Evolutionary conservation across 2,329 filamentous ascomycete genomes (phyloP).

Genomic region (Pseudogymnoascus sp.): DNA sequence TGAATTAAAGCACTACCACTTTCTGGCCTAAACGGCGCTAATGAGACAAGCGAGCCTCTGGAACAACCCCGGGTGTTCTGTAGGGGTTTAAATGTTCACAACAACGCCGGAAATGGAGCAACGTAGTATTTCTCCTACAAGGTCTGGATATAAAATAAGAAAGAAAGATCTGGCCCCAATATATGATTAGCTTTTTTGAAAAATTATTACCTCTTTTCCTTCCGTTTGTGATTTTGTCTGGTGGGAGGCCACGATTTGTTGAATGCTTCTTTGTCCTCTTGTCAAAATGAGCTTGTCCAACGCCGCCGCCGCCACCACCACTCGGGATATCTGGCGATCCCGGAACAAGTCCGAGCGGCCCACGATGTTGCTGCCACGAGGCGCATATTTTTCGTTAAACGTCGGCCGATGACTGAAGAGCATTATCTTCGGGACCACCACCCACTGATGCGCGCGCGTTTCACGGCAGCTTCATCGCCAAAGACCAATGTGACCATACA

Average conservation of each 20-base stretch:
- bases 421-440: not conserved
- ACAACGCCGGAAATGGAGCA: not conserved
- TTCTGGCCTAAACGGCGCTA: conserved; percentile 5
- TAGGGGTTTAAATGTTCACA: conserved; percentile 7
- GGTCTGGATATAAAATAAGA: not conserved
- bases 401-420: not conserved
- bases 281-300: not conserved
- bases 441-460: not conserved
- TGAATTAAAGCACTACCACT: conserved; percentile 6
- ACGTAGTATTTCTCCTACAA: not conserved
- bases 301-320: conserved; percentile 2
- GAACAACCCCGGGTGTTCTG: conserved; percentile 5
- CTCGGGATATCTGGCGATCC: conserved; percentile 1
- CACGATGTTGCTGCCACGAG: not conserved
- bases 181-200: not conserved
- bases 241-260: not conserved
- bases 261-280: not conserved
- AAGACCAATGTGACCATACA: not conserved
- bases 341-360: not conserved
- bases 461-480: not conserved
- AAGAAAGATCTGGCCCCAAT: not conserved
- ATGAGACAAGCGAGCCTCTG: conserved; percentile 6
- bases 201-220: not conserved
- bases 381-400: conserved; percentile 1
- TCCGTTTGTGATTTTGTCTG: not conserved